Percentiles rank a stretch among this genome's conserved stretches.
Evolutionary conservation across 345 rosid genomes (phyloP).

Genomic region (Firmiana major): DNA sequence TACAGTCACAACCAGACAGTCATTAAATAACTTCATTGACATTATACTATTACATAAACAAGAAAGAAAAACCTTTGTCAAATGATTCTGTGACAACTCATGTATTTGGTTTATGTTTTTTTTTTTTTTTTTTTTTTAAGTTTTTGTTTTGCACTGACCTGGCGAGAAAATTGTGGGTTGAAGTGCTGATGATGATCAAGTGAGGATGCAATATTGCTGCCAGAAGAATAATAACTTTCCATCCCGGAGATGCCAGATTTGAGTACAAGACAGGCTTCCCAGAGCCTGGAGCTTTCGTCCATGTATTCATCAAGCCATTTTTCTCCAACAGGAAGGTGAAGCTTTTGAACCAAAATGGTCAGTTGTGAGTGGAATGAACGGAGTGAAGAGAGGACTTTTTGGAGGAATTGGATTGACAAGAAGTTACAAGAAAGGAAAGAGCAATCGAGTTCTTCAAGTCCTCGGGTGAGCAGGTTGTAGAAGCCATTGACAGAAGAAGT

Average conservation of each 20-base stretch:
- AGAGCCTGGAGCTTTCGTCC: slow-evolving; percentile 67
- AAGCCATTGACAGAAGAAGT: slow-evolving; percentile 43
- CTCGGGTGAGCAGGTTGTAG: slow-evolving; percentile 38
- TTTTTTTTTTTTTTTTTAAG: too few relatives aligned
- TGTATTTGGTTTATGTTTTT: background rate
- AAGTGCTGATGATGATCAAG: slow-evolving; percentile 28
- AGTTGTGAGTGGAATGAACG: slow-evolving; percentile 48
- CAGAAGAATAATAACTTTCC: slow-evolving; percentile 38
- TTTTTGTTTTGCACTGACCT: slow-evolving; percentile 29
- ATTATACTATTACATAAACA: background rate
- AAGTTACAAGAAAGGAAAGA: slow-evolving; percentile 30
- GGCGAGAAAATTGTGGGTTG: slow-evolving; percentile 36
- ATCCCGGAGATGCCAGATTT: slow-evolving; percentile 44
- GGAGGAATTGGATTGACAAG: slow-evolving; percentile 51
- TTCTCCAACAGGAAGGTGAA: slow-evolving; percentile 57
- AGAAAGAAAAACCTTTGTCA: background rate
- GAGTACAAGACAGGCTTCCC: slow-evolving; percentile 57
- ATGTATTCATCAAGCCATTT: slow-evolving; percentile 74
- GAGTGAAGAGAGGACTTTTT: slow-evolving; percentile 37
- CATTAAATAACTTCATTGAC: background rate
- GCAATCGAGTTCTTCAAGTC: slow-evolving; percentile 44
- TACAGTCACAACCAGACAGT: background rate
- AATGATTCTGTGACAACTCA: background rate
- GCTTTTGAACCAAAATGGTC: slow-evolving; percentile 49
- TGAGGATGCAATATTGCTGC: slow-evolving; percentile 37